A percentile compares a stretch with the other conserved stretches of the same genome.
phyloP scores from a whole-genome alignment of 345 rosid species.

The Ceriops zippeliana region DNA sequence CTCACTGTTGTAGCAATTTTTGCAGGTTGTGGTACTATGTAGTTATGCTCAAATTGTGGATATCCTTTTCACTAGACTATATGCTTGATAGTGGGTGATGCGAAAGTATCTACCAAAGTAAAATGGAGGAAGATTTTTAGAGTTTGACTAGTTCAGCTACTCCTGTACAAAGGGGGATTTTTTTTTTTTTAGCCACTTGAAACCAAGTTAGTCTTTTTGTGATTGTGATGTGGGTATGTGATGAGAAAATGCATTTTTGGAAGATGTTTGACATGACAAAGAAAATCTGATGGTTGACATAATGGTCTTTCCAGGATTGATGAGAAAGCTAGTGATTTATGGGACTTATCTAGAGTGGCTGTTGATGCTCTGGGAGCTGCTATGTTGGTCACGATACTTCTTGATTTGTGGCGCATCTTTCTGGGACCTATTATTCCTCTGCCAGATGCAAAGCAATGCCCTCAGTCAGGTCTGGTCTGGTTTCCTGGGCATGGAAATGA shows the following conservation, averaged over 20 bases:
- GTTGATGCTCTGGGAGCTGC: conserved; percentile 95
- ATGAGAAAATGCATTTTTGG: background rate
- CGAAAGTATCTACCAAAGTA: background rate
- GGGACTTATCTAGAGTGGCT: conserved; percentile 84
- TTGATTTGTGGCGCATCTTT: conserved; percentile 88
- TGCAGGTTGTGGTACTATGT: no score
- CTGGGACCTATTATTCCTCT: conserved; percentile 81
- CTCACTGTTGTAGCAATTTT: background rate
- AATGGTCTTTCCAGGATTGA: conserved; percentile 53
- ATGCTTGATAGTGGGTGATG: conserved; percentile 4
- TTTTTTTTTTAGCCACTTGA: no score
- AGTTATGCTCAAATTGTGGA: no score
- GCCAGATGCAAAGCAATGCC: conserved; percentile 51
- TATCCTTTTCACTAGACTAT: background rate
- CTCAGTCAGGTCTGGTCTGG: conserved; percentile 81
- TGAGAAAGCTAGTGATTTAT: conserved; percentile 73
- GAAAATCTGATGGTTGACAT: background rate
- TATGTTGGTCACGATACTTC: conserved; percentile 92
- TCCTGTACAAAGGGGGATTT: no score
- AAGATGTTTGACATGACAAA: background rate
- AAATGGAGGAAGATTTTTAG: background rate
- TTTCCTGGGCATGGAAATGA: conserved; percentile 26
- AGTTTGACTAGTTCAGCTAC: background rate
- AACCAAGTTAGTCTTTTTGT: background rate
- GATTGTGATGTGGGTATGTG: background rate